Evolutionary conservation across 441 rosid species (phyloP).

Genomic region (Sinapis alba): DNA sequence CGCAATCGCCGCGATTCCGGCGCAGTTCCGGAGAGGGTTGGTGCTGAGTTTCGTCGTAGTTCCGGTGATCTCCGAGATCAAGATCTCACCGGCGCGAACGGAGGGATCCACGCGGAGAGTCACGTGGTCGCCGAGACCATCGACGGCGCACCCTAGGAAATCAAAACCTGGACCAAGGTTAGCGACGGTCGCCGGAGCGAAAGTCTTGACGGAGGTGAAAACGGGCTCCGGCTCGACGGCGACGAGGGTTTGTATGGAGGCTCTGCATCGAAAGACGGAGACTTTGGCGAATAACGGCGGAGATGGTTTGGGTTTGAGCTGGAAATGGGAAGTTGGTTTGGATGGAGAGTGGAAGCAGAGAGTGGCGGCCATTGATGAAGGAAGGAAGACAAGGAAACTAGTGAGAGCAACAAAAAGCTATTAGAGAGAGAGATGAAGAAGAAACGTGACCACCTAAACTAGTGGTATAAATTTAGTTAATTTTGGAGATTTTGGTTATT

Average conservation of each 20-base stretch:
- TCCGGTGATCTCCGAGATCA: constrained; percentile 57
- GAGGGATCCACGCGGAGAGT: constrained; percentile 49
- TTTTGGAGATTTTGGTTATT: too few species aligned
- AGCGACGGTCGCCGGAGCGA: constrained; percentile 82
- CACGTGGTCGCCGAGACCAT: constrained; percentile 45
- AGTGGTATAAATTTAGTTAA: too few species aligned
- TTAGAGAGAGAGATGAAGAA: not conserved
- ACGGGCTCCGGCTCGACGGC: constrained; percentile 59
- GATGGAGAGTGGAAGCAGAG: constrained; percentile 37
- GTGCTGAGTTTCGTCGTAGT: constrained; percentile 53
- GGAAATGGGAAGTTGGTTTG: constrained; percentile 31
- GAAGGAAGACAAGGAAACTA: not conserved
- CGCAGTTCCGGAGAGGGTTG: constrained; percentile 66
- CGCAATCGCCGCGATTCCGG: constrained; percentile 74
- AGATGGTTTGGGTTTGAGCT: not conserved
- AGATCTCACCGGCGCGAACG: constrained; percentile 62
- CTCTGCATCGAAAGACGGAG: constrained; percentile 44
- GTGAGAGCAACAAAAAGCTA: too few species aligned
- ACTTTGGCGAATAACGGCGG: not conserved
- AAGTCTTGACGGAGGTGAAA: constrained; percentile 64
- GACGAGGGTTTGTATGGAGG: constrained; percentile 40
- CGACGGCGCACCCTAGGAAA: constrained; percentile 77
- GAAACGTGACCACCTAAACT: not conserved
- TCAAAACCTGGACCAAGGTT: constrained; percentile 86
- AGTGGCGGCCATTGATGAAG: constrained; percentile 38